Conservation (phyloP, 2,329 filamentous ascomycete species). For the Talaromyces islandicus region DNA sequence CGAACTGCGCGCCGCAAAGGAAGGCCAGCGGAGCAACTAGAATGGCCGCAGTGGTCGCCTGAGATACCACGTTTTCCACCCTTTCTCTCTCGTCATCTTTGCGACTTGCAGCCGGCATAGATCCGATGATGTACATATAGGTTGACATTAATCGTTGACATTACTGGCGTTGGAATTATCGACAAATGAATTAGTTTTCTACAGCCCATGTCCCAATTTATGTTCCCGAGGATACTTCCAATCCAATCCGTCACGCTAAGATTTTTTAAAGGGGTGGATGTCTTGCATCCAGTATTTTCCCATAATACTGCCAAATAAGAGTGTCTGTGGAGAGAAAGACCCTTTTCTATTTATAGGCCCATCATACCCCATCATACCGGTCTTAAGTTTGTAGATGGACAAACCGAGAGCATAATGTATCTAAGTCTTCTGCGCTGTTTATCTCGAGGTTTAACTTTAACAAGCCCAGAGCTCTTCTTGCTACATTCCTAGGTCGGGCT, state of each 20-base stretch:
- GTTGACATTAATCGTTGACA: slow-evolving; percentile 28
- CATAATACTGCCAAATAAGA: neutral
- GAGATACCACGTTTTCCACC: neutral
- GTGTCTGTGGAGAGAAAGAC: too few relatives aligned
- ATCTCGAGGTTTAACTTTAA: too few relatives aligned
- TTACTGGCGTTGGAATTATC: slow-evolving; percentile 29
- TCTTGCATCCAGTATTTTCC: neutral
- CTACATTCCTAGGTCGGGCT: neutral
- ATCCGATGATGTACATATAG: slow-evolving; percentile 35
- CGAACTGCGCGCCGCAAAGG: slow-evolving; percentile 81
- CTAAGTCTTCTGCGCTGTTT: too few relatives aligned
- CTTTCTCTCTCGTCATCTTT: slow-evolving; percentile 9
- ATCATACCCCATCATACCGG: too few relatives aligned
- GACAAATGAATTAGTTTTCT: slow-evolving; percentile 7
- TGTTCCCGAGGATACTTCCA: neutral
- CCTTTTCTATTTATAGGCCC: too few relatives aligned
- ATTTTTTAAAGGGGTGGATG: neutral
- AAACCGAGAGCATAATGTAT: too few relatives aligned
- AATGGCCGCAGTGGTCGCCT: neutral
- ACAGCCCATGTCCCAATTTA: neutral
- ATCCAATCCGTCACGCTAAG: neutral
- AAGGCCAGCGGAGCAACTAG: slow-evolving; percentile 77
- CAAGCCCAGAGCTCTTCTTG: too few relatives aligned
- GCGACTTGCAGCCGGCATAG: slow-evolving; percentile 12
- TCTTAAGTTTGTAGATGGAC: too few relatives aligned